phyloP scores from a whole-genome alignment of 345 rosid genomes.

The Bretschneidera sinensis region DNA sequence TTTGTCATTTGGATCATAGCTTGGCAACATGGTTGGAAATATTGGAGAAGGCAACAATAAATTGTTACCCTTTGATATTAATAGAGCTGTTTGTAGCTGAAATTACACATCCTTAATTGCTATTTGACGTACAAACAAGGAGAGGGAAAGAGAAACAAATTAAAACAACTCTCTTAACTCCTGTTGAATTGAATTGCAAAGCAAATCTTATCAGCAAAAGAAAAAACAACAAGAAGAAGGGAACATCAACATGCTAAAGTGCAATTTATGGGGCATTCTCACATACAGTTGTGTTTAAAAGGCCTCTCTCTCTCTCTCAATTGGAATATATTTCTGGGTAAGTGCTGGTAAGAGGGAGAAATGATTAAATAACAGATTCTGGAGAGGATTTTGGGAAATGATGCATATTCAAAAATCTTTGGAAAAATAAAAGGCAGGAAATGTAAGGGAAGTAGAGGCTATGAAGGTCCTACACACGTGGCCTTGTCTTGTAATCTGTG shows the following conservation, averaged over 20 bases:
- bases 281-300: no score
- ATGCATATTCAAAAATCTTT: slow-evolving; percentile 9
- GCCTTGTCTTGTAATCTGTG: slow-evolving; percentile 79
- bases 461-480: slow-evolving; percentile 89
- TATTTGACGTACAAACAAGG: no score
- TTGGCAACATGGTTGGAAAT: slow-evolving; percentile 77
- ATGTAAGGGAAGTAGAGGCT: slow-evolving; percentile 24
- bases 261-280: no score
- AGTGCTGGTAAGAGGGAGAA: slow-evolving; percentile 30
- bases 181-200: no score
- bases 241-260: no score
- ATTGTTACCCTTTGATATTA: slow-evolving; percentile 16
- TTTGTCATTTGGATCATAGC: slow-evolving; percentile 63
- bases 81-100: slow-evolving; percentile 17
- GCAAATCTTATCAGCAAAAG: no score
- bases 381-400: slow-evolving; percentile 32
- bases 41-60: no score
- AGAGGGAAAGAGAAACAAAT: slow-evolving; percentile 22
- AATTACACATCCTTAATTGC: no score
- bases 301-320: no score
- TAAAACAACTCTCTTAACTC: slow-evolving; percentile 16
- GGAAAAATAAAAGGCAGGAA: slow-evolving; percentile 8
- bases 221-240: no score
- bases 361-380: slow-evolving; percentile 55
- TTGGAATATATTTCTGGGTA: no score